Percentiles rank a stretch among this genome's conserved stretches.
These are phyloP conservation scores for Pholiota molesta DNA, from an alignment of 768 basidiomycete species.

Conservation along the genomic window DNA sequence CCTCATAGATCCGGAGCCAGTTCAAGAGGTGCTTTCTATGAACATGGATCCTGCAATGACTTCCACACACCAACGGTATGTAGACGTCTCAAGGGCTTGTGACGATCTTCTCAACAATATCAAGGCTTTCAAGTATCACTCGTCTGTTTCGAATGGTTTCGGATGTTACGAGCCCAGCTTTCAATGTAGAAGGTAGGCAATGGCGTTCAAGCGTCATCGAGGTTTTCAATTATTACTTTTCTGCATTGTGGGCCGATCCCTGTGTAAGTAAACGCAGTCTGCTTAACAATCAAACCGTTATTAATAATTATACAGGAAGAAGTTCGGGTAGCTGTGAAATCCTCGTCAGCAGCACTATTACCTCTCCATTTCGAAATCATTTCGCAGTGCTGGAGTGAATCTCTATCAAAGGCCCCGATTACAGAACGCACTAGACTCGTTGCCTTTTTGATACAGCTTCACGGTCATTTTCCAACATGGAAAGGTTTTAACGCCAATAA, in stretches of 20 bases:
- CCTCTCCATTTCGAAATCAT: slow-evolving; percentile 70
- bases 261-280: slow-evolving; percentile 40
- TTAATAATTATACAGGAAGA: slow-evolving; percentile 58
- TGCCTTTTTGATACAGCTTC: slow-evolving; percentile 67
- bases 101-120: not conserved
- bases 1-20: slow-evolving; percentile 64
- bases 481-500: slow-evolving; percentile 42
- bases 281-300: not conserved
- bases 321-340: slow-evolving; percentile 59
- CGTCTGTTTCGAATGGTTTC: slow-evolving; percentile 67
- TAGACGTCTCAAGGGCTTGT: not conserved
- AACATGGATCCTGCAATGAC: slow-evolving; percentile 36
- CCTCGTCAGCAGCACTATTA: slow-evolving; percentile 61
- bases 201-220: slow-evolving; percentile 66
- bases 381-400: slow-evolving; percentile 68
- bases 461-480: slow-evolving; percentile 71
- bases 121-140: slow-evolving; percentile 53
- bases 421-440: slow-evolving; percentile 59
- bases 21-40: slow-evolving; percentile 51
- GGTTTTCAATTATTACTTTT: slow-evolving; percentile 64
- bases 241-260: slow-evolving; percentile 63
- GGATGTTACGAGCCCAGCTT: slow-evolving; percentile 65
- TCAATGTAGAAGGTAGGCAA: slow-evolving; percentile 64
- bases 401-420: slow-evolving; percentile 55
- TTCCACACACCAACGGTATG: slow-evolving; percentile 58